phyloP scores from a whole-genome alignment of 345 rosid species.

The Gossypium longicalyx region DNA sequence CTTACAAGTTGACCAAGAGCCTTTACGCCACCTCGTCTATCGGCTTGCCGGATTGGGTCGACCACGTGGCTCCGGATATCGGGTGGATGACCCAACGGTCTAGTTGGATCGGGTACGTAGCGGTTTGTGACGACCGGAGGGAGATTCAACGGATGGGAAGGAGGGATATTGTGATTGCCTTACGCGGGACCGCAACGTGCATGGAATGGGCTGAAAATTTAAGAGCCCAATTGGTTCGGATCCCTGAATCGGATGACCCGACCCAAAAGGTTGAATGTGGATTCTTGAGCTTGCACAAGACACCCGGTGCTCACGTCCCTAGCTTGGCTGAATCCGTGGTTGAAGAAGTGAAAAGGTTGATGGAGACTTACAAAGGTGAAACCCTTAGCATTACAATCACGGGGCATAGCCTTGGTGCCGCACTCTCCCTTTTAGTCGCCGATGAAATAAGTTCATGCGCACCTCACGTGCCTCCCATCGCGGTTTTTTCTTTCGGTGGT shows the following conservation, averaged over 20 bases:
- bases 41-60: conserved; percentile 78
- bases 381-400: conserved; percentile 75
- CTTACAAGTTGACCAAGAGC: conserved; percentile 67
- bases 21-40: conserved; percentile 90
- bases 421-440: conserved; percentile 71
- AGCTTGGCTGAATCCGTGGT: conserved; percentile 57
- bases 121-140: conserved; percentile 67
- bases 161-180: conserved; percentile 82
- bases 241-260: conserved; percentile 24
- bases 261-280: conserved; percentile 78
- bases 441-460: conserved; percentile 56
- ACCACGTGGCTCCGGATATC: conserved; percentile 76
- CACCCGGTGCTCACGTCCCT: conserved; percentile 42
- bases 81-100: conserved; percentile 94
- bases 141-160: conserved; percentile 97
- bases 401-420: conserved; percentile 95
- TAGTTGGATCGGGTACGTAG: conserved; percentile 93
- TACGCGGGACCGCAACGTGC: conserved; percentile 92
- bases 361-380: conserved; percentile 58
- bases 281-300: conserved; percentile 64
- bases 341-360: conserved; percentile 47
- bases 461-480: conserved; percentile 41
- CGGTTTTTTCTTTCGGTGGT: conserved; percentile 89
- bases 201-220: conserved; percentile 96
- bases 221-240: conserved; percentile 49